These are phyloP conservation scores for Ephemerocybe angulata DNA, from an alignment of 768 basidiomycete species.

Conservation along the genomic window DNA sequence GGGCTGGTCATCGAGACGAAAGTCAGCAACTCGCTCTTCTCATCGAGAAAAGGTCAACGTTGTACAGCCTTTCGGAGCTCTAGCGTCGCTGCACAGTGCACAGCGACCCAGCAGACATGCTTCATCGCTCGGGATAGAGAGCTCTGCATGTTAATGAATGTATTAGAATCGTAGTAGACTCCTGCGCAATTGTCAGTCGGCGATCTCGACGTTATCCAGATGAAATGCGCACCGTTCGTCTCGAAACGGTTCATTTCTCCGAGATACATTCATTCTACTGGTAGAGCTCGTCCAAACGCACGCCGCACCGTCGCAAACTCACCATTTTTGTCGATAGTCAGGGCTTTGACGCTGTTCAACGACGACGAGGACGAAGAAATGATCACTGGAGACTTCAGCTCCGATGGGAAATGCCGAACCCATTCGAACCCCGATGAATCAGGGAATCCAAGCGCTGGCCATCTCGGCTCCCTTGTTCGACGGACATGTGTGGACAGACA, in stretches of 20 bases:
- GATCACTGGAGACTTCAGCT: too few relatives aligned
- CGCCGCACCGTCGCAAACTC: constrained; percentile 35
- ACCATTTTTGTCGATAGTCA: constrained; percentile 48
- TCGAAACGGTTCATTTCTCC: constrained; percentile 17
- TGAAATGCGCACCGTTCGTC: constrained; percentile 52
- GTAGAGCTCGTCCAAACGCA: constrained; percentile 37
- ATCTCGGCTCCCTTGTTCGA: too few relatives aligned
- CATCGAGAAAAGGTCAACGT: constrained; percentile 22
- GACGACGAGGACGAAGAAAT: constrained; percentile 4
- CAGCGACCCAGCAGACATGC: constrained; percentile 39
- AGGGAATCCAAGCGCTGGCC: too few relatives aligned
- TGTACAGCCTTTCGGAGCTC: constrained; percentile 58
- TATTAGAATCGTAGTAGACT: constrained; percentile 10
- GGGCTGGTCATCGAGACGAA: constrained; percentile 94
- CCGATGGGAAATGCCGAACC: too few relatives aligned
- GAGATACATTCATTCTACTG: constrained; percentile 34
- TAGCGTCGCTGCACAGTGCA: constrained; percentile 37
- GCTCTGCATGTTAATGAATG: constrained; percentile 21
- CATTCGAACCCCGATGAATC: too few relatives aligned
- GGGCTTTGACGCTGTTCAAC: constrained; percentile 10
- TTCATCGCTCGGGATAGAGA: constrained; percentile 28
- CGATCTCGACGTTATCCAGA: constrained; percentile 32
- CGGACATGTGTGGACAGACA: too few relatives aligned
- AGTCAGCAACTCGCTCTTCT: constrained; percentile 36
- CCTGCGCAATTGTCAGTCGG: constrained; percentile 1